Conservation (phyloP, 805 yeast species). For the Priceomyces fermenticarens region DNA sequence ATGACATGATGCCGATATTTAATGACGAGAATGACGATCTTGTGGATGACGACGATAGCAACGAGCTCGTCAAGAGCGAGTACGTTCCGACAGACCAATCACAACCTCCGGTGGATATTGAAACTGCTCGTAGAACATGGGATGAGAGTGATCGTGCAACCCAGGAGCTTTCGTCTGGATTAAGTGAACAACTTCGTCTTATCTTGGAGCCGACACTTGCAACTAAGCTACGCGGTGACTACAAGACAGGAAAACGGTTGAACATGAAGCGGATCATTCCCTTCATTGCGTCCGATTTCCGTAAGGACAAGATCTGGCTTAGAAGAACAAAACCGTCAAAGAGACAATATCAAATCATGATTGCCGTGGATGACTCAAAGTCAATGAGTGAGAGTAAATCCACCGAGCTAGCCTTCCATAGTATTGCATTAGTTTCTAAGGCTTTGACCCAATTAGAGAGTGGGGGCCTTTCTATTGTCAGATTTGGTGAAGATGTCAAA, state of each 20-base stretch:
- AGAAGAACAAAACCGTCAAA: conserved; percentile 96
- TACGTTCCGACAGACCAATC: too few species aligned
- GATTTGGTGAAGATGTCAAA: conserved; percentile 80
- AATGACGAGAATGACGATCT: conserved; percentile 14
- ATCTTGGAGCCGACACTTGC: conserved; percentile 94
- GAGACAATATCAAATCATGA: conserved; percentile 96
- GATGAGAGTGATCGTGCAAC: conserved; percentile 78
- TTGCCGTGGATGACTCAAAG: conserved; percentile 94
- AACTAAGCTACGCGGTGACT: conserved; percentile 93
- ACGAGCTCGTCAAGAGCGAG: not conserved
- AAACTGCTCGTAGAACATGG: conserved; percentile 80
- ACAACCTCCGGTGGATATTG: conserved; percentile 49
- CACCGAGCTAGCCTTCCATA: conserved; percentile 88
- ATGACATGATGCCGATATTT: conserved; percentile 19
- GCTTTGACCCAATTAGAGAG: conserved; percentile 92
- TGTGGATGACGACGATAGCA: conserved; percentile 15
- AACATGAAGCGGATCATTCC: conserved; percentile 98
- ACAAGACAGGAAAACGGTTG: conserved; percentile 93
- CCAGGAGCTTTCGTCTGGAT: conserved; percentile 78
- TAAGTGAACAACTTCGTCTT: conserved; percentile 89
- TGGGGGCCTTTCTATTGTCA: conserved; percentile 86
- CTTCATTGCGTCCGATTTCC: conserved; percentile 94
- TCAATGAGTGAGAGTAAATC: conserved; percentile 95
- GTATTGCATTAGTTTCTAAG: conserved; percentile 89
- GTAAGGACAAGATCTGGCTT: conserved; percentile 97